Conservation (phyloP, 2,329 filamentous ascomycete species). For the Aspergillus sp. region DNA sequence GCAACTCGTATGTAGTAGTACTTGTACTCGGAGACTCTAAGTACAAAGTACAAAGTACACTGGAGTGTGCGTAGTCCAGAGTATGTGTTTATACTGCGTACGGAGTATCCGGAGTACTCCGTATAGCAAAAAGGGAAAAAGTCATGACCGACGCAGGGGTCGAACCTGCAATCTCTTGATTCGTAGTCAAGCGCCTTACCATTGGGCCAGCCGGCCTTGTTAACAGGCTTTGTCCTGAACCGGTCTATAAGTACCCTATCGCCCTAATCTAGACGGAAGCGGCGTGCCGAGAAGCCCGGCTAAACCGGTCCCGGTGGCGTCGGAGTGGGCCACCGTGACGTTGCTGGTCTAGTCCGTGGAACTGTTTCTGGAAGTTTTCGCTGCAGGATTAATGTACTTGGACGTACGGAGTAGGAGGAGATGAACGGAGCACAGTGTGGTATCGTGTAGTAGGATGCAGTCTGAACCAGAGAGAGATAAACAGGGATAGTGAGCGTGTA, state of each 20-base stretch:
- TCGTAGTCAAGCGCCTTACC: slow-evolving; percentile 47
- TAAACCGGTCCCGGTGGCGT: background rate
- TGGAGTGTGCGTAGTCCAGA: no score
- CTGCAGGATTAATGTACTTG: slow-evolving; percentile 14
- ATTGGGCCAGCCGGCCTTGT: slow-evolving; percentile 30
- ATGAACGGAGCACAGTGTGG: background rate
- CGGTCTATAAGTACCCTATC: no score
- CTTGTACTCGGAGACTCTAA: no score
- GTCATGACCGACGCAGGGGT: slow-evolving; percentile 30
- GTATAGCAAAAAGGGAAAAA: slow-evolving; percentile 9
- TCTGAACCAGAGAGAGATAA: background rate
- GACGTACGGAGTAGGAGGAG: background rate
- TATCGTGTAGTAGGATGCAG: background rate
- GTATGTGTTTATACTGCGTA: no score
- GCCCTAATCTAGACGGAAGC: slow-evolving; percentile 4
- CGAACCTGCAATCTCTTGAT: slow-evolving; percentile 47
- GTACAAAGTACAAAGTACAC: no score
- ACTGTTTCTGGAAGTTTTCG: slow-evolving; percentile 28
- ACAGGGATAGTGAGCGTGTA: no score
- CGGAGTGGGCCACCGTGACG: background rate
- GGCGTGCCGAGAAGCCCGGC: slow-evolving; percentile 16
- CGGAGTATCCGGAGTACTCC: background rate
- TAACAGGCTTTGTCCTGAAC: accelerated
- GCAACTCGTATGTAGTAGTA: no score
- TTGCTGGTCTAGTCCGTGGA: background rate